Evolutionary conservation across 2,329 filamentous ascomycete genomes (phyloP).

Genomic region (Pezicula radicicola): DNA sequence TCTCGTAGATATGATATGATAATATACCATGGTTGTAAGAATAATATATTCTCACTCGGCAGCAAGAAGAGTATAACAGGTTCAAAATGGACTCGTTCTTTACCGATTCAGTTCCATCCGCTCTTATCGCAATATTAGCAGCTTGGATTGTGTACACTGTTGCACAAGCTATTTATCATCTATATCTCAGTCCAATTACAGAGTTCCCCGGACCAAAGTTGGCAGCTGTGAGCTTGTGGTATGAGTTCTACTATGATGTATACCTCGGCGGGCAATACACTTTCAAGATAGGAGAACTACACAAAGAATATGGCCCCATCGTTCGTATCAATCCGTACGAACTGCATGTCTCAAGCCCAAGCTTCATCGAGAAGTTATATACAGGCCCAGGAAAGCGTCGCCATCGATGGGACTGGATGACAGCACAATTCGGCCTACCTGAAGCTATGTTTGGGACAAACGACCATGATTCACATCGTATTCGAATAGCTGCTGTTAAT

Average conservation of each 20-base stretch:
- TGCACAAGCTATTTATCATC: conserved; percentile 6
- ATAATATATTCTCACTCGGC: too few species aligned
- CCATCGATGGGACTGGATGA: conserved; percentile 4
- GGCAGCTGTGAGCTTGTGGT: conserved; percentile 20
- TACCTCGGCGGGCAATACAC: conserved; percentile 8
- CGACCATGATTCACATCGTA: conserved; percentile 6
- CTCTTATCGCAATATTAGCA: too few species aligned
- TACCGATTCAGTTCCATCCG: too few species aligned
- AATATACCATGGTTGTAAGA: too few species aligned
- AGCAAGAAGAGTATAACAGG: too few species aligned
- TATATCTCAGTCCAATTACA: conserved; percentile 12
- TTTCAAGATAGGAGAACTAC: conserved; percentile 10
- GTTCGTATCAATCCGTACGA: conserved; percentile 30
- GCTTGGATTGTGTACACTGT: neutral
- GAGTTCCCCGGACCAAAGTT: conserved; percentile 26
- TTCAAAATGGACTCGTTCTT: too few species aligned
- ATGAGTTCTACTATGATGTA: conserved; percentile 17
- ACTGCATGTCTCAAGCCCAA: conserved; percentile 26
- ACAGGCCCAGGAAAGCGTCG: conserved; percentile 12
- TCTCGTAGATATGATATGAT: too few species aligned
- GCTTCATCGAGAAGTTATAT: conserved; percentile 27
- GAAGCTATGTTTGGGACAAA: conserved; percentile 4
- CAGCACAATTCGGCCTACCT: neutral
- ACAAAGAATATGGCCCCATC: conserved; percentile 25
- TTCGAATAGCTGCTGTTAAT: conserved; percentile 3